Base-by-base conservation (phyloP, 1,284 basidiomycete genomes). In the Ustilago sp. region DNA sequence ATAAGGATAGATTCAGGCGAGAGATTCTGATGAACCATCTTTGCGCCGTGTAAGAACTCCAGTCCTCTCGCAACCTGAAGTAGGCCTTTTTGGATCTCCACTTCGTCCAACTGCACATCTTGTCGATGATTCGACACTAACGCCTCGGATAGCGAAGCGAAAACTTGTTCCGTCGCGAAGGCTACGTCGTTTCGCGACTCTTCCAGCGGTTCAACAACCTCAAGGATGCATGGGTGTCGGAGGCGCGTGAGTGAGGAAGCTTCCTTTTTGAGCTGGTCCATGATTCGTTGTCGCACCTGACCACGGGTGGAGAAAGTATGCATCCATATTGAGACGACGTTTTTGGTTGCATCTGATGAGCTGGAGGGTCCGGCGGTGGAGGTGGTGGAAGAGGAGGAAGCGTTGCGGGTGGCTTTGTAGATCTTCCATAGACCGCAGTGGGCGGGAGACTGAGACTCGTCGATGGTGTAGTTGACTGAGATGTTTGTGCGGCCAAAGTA, bases 161-260 rank as follows among this genome's bases (percentile, higher is more conserved):
- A 65, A 23, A 86, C 79, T n/a, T 77, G 89, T 84, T 99, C 97
- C 0, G 96, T 98, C 1, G 95, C 96, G 82, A 98, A 99, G 23
- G 92, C 91, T 53, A 98, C 88, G 80, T 95, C 93, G 54, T 88
- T 91, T 57, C 87, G 84, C 0, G 94, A 93, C 86, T 99, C 96
- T 87, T 98, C 95, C 51, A 98, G 88, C n/a, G 96, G 95, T 87
- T 99, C 96, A 32, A 97, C 95, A 90, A 98, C 94, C 87, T 99
- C 96, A 90, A 99, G 89, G 63, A 99, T 92, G 77, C 93, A 96
- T 2, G 96, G 96, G 87, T 99, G 97, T 31, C 96, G 90, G 52
- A 99, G 88, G 72, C 92, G 90, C 28, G 93, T 91, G 34, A 98
- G 88, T 1, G 94, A 92, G 58, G 93, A 91, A 4, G 93, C 94